Evolutionary conservation across 2,329 filamentous ascomycete species (phyloP), one percentile per base, ranked within the genome.

Genomic region (Exophiala xenobiotica): DNA sequence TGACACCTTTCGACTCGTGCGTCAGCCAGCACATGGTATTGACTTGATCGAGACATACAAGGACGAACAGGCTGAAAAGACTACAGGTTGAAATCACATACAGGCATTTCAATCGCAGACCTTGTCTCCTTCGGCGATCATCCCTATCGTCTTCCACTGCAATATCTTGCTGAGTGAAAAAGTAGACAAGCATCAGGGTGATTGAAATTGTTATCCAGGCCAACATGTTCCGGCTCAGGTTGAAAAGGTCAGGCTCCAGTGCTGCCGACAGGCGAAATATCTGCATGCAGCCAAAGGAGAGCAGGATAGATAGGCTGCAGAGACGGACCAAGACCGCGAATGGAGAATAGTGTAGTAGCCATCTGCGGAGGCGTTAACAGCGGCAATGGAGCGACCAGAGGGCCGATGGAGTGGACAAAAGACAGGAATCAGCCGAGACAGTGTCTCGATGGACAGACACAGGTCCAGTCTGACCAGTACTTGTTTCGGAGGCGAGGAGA

Each of bases 261-360:
- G 60, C 58, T 4, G 49, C 56, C 11, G 53, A 46, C 27, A 56
- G 12, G 24, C 52, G 56, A 44, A 62, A 61, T 22, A 58, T 33
- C 47, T 62, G 58, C 39, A 51, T 53, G 35, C 54, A 57, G 11
- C 31, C 49, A 37, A 61, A 62, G 11, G 60, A 61, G 5, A 62
- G 54, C 20, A 59, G 16, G 16, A 62, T 61, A 3, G 58, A 61
- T 3, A 62, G 43, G 22, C 53, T 56, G 54, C 53, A 57, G 38
- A 93, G 83, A 43, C 88, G 87, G 51, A 93, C 84, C 55, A 91
- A 81, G 40, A 89, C 90, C 43, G 88, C 88, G 61, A 71, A 66
- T 31, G 88, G 87, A 11, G 88, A 90, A 71, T 92, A 93, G 68
- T 90, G 86, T 61, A 92, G 78, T 62, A 93, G 84, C 88, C 86